phyloP scores from a whole-genome alignment of 495 filamentous ascomycete genomes.

The Clohesyomyces aquaticus region DNA sequence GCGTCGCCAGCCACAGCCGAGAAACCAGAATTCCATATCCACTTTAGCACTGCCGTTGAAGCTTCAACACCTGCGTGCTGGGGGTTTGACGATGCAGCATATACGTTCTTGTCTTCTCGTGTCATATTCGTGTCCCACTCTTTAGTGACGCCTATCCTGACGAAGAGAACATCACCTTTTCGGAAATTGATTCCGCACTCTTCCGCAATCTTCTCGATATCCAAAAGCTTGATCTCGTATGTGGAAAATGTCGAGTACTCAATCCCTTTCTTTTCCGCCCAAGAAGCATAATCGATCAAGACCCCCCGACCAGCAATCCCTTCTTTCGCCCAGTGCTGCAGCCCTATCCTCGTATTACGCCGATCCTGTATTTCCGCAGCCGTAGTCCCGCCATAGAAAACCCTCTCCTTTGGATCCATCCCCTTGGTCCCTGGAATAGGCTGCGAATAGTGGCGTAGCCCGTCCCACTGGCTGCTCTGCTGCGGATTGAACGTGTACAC shows the following conservation, averaged over 20 bases:
- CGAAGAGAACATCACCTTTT: conserved; percentile 60
- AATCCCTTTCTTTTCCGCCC: conserved; percentile 49
- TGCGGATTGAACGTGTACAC: conserved; percentile 33
- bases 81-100: not conserved
- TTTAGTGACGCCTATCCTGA: conserved; percentile 54
- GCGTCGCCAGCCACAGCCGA: conserved; percentile 23
- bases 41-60: not conserved
- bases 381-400: not conserved
- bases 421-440: not conserved
- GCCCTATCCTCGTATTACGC: not conserved
- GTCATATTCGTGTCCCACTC: conserved; percentile 6
- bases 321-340: conserved; percentile 18
- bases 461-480: conserved; percentile 37
- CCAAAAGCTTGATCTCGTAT: conserved; percentile 46
- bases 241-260: conserved; percentile 49
- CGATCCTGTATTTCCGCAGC: not conserved
- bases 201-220: conserved; percentile 49
- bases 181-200: conserved; percentile 48
- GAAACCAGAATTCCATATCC: conserved; percentile 19
- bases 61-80: conserved; percentile 12
- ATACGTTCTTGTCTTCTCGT: not conserved
- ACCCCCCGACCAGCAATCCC: conserved; percentile 60
- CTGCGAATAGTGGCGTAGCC: conserved; percentile 30
- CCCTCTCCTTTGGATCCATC: not conserved
- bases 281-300: conserved; percentile 56